Base-by-base conservation (phyloP, 495 filamentous ascomycete genomes). In the Trichodelitschia bisporula region DNA sequence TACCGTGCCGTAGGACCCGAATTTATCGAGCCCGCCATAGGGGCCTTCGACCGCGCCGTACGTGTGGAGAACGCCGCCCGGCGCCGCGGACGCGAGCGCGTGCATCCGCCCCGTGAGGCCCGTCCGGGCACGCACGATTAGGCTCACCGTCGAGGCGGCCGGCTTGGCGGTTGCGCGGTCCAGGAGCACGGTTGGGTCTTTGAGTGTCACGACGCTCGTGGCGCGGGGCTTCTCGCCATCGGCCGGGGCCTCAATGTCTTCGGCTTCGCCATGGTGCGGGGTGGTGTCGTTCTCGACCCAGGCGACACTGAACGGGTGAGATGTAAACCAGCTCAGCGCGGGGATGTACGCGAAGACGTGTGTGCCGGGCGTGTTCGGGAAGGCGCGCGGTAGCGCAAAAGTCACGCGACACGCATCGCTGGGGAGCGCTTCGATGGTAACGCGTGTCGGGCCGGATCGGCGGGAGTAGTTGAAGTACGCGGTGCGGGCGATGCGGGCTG, bases 281-380 rank as follows among this genome's bases (percentile, higher is more conserved):
- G n/a, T n/a, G 20, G 9, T 3, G 18, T 36, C 29, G 27, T 29
- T 39, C 27, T 43, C 41, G 18, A 46, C 48, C 64, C 64, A 69
- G 4, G 62, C 62, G 15, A 66, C 53, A 0, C 59, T 62, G 39
- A 69, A 69, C 1, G 64, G 64, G 39, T 69, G 64, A 12, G 59
- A 63, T 1, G 61, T 58, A 55, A 55, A 64, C 11, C 59, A 42
- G 0, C 55, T 50, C 13, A 19, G 8, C 3, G 43, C 47, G 0
- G 64, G 64, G 25, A 67, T 46, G 42, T 67, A 69, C 2, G 62
- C 49, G 40, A 66, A 64, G 35, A 64, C 60, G 43, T 66, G 58
- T 38, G 59, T 59, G 10, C 64, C 64, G 0, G 64, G 51, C 2
- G 44, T 46, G 41, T 58, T 58, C 9, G 36, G 45, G 55, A 59